Percentiles rank a stretch among this genome's conserved stretches.
Evolutionary conservation across 1,284 basidiomycete species (phyloP).

Genomic region (Cryptococcus sp.): DNA sequence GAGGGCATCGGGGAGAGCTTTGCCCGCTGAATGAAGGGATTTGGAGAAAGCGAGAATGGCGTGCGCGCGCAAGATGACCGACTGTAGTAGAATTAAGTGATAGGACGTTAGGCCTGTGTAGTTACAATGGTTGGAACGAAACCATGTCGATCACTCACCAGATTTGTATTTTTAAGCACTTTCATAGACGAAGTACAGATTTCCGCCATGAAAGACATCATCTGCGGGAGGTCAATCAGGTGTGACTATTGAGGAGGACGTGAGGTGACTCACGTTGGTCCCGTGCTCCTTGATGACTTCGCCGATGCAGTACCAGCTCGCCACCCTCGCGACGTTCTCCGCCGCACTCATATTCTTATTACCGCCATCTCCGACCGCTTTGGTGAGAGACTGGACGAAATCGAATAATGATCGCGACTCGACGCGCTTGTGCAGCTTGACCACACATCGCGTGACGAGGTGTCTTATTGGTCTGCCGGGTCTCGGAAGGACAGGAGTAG

Average conservation of each 20-base stretch:
- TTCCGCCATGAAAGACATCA: slow-evolving; percentile 93
- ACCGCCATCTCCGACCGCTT: slow-evolving; percentile 65
- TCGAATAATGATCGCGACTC: slow-evolving; percentile 86
- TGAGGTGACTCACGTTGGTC: slow-evolving; percentile 63
- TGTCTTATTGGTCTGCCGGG: slow-evolving; percentile 85
- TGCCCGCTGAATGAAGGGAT: slow-evolving; percentile 72
- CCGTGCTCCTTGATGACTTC: slow-evolving; percentile 85
- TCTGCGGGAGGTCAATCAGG: slow-evolving; percentile 55
- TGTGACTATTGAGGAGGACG: no score
- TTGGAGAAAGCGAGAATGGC: slow-evolving; percentile 77
- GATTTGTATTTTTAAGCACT: slow-evolving; percentile 66
- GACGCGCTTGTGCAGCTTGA: slow-evolving; percentile 74
- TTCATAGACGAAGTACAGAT: slow-evolving; percentile 68
- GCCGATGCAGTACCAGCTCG: slow-evolving; percentile 69
- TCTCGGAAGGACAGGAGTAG: slow-evolving; percentile 59
- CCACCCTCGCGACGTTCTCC: slow-evolving; percentile 66
- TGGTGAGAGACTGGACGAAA: slow-evolving; percentile 75
- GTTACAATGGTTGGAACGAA: no score
- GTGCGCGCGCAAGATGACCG: slow-evolving; percentile 78
- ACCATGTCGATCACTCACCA: slow-evolving; percentile 57
- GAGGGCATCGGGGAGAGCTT: slow-evolving; percentile 76
- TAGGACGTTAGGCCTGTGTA: background rate
- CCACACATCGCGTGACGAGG: slow-evolving; percentile 74
- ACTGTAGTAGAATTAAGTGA: slow-evolving; percentile 53
- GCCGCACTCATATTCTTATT: slow-evolving; percentile 51